Evolutionary conservation across 257 asterid genomes (phyloP).

Genomic region (Linaria vulgaris): DNA sequence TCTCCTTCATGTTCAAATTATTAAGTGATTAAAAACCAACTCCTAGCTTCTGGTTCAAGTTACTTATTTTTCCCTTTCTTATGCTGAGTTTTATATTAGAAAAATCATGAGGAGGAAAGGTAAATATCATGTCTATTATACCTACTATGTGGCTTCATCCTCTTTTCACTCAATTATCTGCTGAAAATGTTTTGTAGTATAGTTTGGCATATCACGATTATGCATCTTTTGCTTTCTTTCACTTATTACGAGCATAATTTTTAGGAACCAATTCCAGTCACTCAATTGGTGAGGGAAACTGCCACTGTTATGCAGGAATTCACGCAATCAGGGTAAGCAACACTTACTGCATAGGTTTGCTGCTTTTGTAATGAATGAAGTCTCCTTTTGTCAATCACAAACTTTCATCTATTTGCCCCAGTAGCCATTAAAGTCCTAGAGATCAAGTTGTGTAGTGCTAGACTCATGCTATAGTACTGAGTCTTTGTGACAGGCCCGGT

Average conservation of each 20-base stretch:
- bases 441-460: slow-evolving; percentile 5
- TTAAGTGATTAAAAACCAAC: too few species aligned
- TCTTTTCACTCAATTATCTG: neutral
- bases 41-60: too few species aligned
- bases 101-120: too few species aligned
- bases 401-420: neutral
- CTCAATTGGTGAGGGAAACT: slow-evolving; percentile 97
- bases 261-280: slow-evolving; percentile 93
- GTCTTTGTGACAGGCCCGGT: too few species aligned
- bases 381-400: too few species aligned
- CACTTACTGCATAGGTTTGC: neutral
- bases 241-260: slow-evolving; percentile 19
- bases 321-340: slow-evolving; percentile 91
- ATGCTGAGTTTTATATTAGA: too few species aligned
- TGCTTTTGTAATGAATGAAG: neutral
- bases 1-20: too few species aligned
- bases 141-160: neutral
- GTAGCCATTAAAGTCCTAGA: slow-evolving; percentile 3
- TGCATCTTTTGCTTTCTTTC: slow-evolving; percentile 20
- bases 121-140: neutral
- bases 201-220: slow-evolving; percentile 7
- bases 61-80: too few species aligned
- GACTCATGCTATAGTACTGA: neutral
- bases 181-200: neutral
- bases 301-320: slow-evolving; percentile 99